Evolutionary conservation across 495 filamentous ascomycete species (phyloP).

Genomic region (Penicillium paxilli): DNA sequence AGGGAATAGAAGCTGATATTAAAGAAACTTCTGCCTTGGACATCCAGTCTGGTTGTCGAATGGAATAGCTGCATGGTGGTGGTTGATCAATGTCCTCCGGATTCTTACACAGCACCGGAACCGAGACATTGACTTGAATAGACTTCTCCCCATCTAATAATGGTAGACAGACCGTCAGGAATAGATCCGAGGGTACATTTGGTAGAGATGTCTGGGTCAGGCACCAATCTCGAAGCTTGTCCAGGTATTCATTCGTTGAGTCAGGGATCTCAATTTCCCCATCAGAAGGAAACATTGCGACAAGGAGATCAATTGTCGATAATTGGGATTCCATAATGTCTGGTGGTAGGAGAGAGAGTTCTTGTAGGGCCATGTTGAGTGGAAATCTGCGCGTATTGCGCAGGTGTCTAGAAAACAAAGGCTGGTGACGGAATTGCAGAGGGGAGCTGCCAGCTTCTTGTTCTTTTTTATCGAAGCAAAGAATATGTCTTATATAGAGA

Average conservation of each 20-base stretch:
- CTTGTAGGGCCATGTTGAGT: constrained; percentile 23
- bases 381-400: neutral
- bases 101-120: constrained; percentile 28
- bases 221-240: constrained; percentile 35
- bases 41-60: constrained; percentile 45
- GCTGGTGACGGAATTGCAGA: too few species aligned
- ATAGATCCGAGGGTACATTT: constrained; percentile 25
- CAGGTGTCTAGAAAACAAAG: too few species aligned
- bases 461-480: neutral
- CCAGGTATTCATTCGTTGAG: constrained; percentile 30
- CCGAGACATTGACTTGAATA: constrained; percentile 36
- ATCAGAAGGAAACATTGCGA: constrained; percentile 37
- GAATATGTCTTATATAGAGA: too few species aligned
- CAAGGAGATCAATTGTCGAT: constrained; percentile 35
- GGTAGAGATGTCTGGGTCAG: constrained; percentile 14
- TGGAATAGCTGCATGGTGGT: constrained; percentile 28
- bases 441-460: too few species aligned
- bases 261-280: constrained; percentile 37
- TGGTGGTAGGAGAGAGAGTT: constrained; percentile 15
- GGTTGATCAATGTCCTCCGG: constrained; percentile 22
- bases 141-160: constrained; percentile 25
- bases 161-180: constrained; percentile 27
- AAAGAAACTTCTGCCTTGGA: constrained; percentile 37
- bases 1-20: constrained; percentile 28
- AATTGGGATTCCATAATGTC: constrained; percentile 39